Base-by-base conservation (phyloP, 768 basidiomycete species). In the Leccinum truebloodii region DNA sequence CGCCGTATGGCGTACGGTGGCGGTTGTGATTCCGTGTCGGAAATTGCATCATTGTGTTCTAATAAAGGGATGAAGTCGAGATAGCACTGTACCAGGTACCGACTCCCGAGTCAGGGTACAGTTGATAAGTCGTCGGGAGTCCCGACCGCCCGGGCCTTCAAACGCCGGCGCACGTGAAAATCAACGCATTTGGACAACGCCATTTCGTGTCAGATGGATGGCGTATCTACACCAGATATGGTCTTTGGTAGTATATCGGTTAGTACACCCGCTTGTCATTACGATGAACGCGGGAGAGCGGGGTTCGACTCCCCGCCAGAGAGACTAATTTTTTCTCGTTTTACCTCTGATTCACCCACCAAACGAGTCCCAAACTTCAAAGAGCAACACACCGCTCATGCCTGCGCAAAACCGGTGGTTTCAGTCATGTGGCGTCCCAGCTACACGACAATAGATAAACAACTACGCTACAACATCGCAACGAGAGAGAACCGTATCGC, bases 221-320 rank as follows among this genome's bases (percentile, higher is more conserved):
- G 7, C 52, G 4, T 34, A 2, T 2, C 9, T 13, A 34, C 14
- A 14, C 2, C 2, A n/a, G 30, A 30, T n/a, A n/a, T 4, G 34
- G 13, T 77, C 76, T 78, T 70, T 77, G 77, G 77, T 79, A 79
- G 77, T 78, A 80, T 80, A 79, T 79, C 78, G 78, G 78, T 75
- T 76, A 79, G 78, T 79, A 79, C 79, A 79, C 74, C 79, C 78
- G 79, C 78, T 75, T 79, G 78, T 79, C 78, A 79, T 51, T 26
- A 28, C 16, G 2, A 51, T 30, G 67, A 55, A 44, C 77, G 77
- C 78, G 77, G 74, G 68, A 78, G 67, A 71, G 73, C 76, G 69
- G 77, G 77, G 77, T 78, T 78, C 77, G 78, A 78, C 67, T 79
- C 77, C 78, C 76, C 77, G 77, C 78, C 77, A 79, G 78, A 76